These are phyloP conservation scores for Aspergillus taichungensis DNA, from an alignment of 495 filamentous ascomycete species.

Conservation along the genomic window DNA sequence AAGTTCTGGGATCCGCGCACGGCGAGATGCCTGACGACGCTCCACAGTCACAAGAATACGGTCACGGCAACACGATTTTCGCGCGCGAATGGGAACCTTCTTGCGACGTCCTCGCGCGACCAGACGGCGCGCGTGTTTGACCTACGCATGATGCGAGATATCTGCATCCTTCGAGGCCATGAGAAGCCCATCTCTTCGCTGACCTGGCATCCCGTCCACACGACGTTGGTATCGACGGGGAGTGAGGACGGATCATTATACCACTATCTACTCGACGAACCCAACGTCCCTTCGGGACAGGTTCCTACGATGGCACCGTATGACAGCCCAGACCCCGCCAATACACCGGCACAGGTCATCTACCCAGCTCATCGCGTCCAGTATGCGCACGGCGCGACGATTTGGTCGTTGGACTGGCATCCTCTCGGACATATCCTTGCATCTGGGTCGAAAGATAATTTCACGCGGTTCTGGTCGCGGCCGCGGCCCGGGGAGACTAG, in stretches of 20 bases:
- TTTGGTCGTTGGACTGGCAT: slow-evolving; percentile 98
- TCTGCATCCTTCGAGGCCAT: slow-evolving; percentile 81
- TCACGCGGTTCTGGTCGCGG: slow-evolving; percentile 93
- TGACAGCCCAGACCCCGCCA: slow-evolving; percentile 67
- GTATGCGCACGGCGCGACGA: slow-evolving; percentile 84
- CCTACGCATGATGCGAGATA: slow-evolving; percentile 95
- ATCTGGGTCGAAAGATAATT: slow-evolving; percentile 97
- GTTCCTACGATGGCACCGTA: slow-evolving; percentile 65
- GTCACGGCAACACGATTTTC: slow-evolving; percentile 87
- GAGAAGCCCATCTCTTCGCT: slow-evolving; percentile 92
- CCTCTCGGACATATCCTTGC: slow-evolving; percentile 91
- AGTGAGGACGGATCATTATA: slow-evolving; percentile 80
- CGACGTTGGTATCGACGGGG: slow-evolving; percentile 80
- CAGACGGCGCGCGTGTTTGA: slow-evolving; percentile 89
- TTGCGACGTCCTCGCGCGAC: slow-evolving; percentile 88
- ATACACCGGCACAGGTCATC: slow-evolving; percentile 74
- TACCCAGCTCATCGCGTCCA: slow-evolving; percentile 77
- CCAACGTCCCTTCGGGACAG: slow-evolving; percentile 65
- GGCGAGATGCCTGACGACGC: slow-evolving; percentile 78
- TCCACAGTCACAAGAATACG: slow-evolving; percentile 96
- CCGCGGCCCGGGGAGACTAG: slow-evolving; percentile 76
- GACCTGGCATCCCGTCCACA: slow-evolving; percentile 88
- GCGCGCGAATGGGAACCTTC: slow-evolving; percentile 65
- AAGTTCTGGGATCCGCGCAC: slow-evolving; percentile 97
- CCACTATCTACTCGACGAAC: slow-evolving; percentile 90